These are phyloP conservation scores for Diphasiastrum complanatum DNA, from an alignment of 83 land plant species.

Conservation along the genomic window DNA sequence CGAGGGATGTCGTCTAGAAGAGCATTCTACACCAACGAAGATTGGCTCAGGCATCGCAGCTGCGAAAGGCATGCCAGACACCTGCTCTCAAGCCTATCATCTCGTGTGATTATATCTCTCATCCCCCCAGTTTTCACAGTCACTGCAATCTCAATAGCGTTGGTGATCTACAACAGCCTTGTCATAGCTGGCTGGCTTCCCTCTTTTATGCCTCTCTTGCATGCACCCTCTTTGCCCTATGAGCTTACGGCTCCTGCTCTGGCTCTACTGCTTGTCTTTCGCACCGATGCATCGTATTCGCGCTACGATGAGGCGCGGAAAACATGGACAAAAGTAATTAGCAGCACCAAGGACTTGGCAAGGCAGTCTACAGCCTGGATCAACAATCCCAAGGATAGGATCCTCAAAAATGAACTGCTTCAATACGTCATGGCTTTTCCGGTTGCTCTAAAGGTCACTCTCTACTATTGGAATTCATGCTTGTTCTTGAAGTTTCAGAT, in stretches of 20 bases:
- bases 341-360: constrained; percentile 7
- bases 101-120: constrained; percentile 16
- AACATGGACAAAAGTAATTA: constrained; percentile 13
- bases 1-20: constrained; percentile 16
- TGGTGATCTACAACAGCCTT: constrained; percentile 5
- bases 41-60: constrained; percentile 25
- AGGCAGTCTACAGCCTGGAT: constrained; percentile 5
- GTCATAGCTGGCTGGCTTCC: constrained; percentile 5
- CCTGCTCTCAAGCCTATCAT: constrained; percentile 14
- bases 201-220: constrained; percentile 10
- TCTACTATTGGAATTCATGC: too few relatives aligned
- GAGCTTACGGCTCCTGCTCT: constrained; percentile 12
- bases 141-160: constrained; percentile 2
- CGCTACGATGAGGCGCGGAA: constrained; percentile 17
- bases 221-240: constrained; percentile 11
- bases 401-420: background rate
- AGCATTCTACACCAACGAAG: constrained; percentile 21
- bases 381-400: background rate
- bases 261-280: constrained; percentile 16
- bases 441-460: constrained; percentile 11
- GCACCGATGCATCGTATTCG: constrained; percentile 18
- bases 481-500: too few relatives aligned
- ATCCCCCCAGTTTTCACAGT: constrained; percentile 18
- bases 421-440: constrained; percentile 19
- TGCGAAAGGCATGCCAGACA: constrained; percentile 14